Conservation (phyloP, 129 eudicot genomes). For the carrot (Daucus carota) region DNA sequence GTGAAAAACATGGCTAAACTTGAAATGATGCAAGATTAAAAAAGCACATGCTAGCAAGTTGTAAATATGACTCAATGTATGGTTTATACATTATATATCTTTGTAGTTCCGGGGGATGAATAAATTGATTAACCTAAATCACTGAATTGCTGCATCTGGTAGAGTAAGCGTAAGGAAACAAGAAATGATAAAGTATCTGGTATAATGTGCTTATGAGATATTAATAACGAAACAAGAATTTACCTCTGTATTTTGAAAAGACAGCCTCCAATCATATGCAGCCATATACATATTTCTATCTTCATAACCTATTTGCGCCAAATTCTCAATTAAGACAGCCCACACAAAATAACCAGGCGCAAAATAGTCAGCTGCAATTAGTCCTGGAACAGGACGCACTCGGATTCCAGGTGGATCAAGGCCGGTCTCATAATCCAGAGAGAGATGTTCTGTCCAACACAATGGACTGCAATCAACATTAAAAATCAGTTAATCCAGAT, state of each 20-base stretch:
- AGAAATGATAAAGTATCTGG: not conserved
- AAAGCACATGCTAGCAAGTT: not conserved
- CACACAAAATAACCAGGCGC: conserved; percentile 95
- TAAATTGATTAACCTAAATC: not conserved
- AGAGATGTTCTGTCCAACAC: conserved; percentile 96
- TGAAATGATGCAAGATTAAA: not conserved
- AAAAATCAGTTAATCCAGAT: no score
- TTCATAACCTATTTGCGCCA: conserved; percentile 81
- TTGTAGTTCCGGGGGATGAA: not conserved
- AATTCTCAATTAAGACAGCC: conserved; percentile 78
- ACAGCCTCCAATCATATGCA: conserved; percentile 91
- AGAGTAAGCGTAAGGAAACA: not conserved
- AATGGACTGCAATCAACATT: conserved; percentile 51
- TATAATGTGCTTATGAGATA: not conserved
- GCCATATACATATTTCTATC: conserved; percentile 85
- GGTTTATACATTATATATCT: not conserved
- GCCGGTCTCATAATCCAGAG: conserved; percentile 83
- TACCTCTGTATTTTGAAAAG: conserved; percentile 95
- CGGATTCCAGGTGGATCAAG: conserved; percentile 98
- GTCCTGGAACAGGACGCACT: conserved; percentile 78
- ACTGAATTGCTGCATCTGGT: not conserved
- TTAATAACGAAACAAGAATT: not conserved
- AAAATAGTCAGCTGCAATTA: conserved; percentile 89
- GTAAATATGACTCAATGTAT: not conserved
- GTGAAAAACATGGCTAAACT: not conserved